These are phyloP conservation scores for Chlorella variabilis DNA, from an alignment of 163 green algal genomes.

Conservation along the genomic window DNA sequence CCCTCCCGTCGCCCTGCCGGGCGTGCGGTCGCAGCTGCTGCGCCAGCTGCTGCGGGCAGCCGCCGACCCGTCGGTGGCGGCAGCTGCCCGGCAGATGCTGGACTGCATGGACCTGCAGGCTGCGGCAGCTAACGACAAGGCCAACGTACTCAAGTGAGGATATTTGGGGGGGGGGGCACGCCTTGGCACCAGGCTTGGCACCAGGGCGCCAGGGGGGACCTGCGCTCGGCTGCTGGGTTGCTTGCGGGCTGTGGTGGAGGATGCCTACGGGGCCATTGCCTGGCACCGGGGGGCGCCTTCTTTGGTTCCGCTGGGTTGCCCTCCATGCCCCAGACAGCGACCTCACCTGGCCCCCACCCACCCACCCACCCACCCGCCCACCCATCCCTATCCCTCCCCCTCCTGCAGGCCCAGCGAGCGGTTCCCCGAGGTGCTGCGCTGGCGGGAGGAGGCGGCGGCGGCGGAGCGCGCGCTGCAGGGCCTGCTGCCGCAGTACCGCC, in stretches of 20 bases:
- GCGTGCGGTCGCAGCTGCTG: constrained; percentile 68
- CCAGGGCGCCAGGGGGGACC: too few relatives aligned
- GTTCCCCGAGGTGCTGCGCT: constrained; percentile 61
- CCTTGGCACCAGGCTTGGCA: too few relatives aligned
- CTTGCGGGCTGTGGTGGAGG: too few relatives aligned
- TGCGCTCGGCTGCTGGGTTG: too few relatives aligned
- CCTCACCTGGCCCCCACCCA: neutral
- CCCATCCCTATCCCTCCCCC: neutral
- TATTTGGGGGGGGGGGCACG: too few relatives aligned
- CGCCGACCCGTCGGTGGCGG: constrained; percentile 38
- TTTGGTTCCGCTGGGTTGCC: too few relatives aligned
- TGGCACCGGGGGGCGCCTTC: too few relatives aligned
- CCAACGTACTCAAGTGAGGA: constrained; percentile 17
- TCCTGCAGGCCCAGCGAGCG: constrained; percentile 21
- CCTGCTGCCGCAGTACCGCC: constrained; percentile 11
- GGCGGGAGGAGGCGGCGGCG: constrained; percentile 49
- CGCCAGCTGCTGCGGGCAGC: constrained; percentile 63
- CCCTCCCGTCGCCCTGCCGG: constrained; percentile 7
- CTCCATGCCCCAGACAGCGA: too few relatives aligned
- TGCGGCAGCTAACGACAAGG: constrained; percentile 68
- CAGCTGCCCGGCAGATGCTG: constrained; percentile 48
- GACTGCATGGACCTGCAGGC: constrained; percentile 63
- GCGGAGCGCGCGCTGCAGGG: constrained; percentile 43
- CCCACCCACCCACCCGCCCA: neutral
- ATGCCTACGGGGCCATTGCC: too few relatives aligned